phyloP scores from a whole-genome alignment of 148 eudicot genomes.

The Drosera capensis region DNA sequence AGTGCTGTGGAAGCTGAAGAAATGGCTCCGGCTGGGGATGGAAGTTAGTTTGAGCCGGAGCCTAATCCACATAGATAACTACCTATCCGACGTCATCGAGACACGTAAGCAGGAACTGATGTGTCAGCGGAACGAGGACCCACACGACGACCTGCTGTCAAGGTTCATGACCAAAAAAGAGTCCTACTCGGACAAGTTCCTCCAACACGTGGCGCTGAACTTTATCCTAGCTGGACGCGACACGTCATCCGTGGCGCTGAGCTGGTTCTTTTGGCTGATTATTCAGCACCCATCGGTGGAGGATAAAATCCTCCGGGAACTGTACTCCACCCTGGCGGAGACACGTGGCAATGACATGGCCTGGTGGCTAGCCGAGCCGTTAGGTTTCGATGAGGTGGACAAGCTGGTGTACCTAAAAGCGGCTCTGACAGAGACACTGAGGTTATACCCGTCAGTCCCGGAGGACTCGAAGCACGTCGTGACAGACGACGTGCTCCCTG shows the following conservation, averaged over 20 bases:
- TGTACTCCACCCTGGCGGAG: constrained; percentile 27
- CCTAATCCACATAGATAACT: constrained; percentile 46
- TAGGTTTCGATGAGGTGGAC: constrained; percentile 72
- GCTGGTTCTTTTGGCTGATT: constrained; percentile 89
- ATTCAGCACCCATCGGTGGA: constrained; percentile 61
- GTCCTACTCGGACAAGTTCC: constrained; percentile 26
- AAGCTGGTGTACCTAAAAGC: constrained; percentile 63
- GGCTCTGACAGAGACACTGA: constrained; percentile 64
- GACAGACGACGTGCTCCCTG: constrained; percentile 66
- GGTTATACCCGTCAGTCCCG: constrained; percentile 82
- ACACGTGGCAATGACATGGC: constrained; percentile 42
- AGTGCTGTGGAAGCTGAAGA: constrained; percentile 57
- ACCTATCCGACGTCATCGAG: constrained; percentile 45
- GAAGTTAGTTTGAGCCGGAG: constrained; percentile 33
- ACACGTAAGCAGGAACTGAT: too few species aligned
- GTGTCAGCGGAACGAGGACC: constrained; percentile 16
- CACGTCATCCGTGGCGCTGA: constrained; percentile 73
- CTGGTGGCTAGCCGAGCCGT: constrained; percentile 47
- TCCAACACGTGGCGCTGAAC: constrained; percentile 67
- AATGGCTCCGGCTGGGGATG: constrained; percentile 35
- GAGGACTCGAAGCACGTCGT: constrained; percentile 69
- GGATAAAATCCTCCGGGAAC: constrained; percentile 35
- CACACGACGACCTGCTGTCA: constrained; percentile 67
- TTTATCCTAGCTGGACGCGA: constrained; percentile 86
- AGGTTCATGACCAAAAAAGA: constrained; percentile 63